These are phyloP conservation scores for Penicillium cataractarum DNA, from an alignment of 495 filamentous ascomycete genomes.

Conservation along the genomic window DNA sequence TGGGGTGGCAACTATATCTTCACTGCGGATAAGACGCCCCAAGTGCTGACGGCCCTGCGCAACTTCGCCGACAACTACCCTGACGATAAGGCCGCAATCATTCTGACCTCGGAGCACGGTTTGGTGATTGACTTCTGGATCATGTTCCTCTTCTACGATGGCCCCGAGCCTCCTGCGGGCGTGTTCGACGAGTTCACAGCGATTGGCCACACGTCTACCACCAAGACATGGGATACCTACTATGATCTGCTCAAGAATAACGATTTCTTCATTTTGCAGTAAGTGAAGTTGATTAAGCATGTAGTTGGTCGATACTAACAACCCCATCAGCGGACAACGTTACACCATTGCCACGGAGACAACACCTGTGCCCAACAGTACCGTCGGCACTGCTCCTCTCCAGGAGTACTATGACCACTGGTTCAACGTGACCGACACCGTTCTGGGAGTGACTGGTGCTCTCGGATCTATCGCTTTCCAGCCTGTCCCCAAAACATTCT, in stretches of 20 bases:
- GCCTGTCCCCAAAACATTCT: slow-evolving; percentile 55
- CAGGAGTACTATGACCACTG: slow-evolving; percentile 55
- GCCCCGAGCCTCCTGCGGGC: slow-evolving; percentile 54
- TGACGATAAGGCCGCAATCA: slow-evolving; percentile 56
- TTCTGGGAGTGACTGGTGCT: slow-evolving; percentile 48
- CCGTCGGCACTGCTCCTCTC: slow-evolving; percentile 45
- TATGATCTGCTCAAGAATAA: slow-evolving; percentile 51
- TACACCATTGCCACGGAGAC: slow-evolving; percentile 63
- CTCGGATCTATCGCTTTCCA: slow-evolving; percentile 60
- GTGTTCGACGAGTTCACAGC: slow-evolving; percentile 60
- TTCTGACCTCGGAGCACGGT: slow-evolving; percentile 57
- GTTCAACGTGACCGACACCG: slow-evolving; percentile 46
- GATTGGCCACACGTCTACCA: slow-evolving; percentile 51
- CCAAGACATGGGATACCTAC: slow-evolving; percentile 56
- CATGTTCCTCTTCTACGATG: slow-evolving; percentile 67
- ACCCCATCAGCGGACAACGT: slow-evolving; percentile 41
- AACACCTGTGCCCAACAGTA: slow-evolving; percentile 52
- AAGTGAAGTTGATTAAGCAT: slow-evolving; percentile 2
- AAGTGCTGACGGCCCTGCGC: slow-evolving; percentile 50
- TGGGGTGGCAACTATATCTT: slow-evolving; percentile 60
- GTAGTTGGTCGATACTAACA: slow-evolving; percentile 12
- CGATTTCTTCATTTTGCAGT: slow-evolving; percentile 44
- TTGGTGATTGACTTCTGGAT: slow-evolving; percentile 58
- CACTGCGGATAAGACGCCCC: slow-evolving; percentile 43
- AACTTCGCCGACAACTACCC: slow-evolving; percentile 57